phyloP scores from a whole-genome alignment of 805 yeast species.

The Jamesozyma hellenica region DNA sequence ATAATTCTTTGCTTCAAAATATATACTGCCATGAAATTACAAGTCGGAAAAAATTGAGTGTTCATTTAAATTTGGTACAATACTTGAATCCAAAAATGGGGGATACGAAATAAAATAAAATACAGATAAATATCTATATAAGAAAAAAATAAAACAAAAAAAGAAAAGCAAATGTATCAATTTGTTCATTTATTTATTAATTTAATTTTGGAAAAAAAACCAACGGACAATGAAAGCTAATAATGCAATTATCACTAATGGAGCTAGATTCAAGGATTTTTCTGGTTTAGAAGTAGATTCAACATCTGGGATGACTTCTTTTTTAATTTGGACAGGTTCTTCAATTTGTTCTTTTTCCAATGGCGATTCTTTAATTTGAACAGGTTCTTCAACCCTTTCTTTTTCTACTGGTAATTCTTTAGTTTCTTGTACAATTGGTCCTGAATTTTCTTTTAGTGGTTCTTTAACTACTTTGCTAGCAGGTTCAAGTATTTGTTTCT shows the following conservation, averaged over 20 bases:
- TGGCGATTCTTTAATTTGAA: slow-evolving; percentile 5
- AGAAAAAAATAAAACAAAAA: not conserved
- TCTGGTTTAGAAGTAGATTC: slow-evolving; percentile 15
- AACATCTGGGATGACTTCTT: slow-evolving; percentile 14
- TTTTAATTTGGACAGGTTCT: slow-evolving; percentile 11
- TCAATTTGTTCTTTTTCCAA: slow-evolving; percentile 4
- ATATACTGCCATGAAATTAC: not conserved
- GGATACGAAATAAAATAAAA: not conserved
- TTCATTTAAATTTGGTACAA: not conserved
- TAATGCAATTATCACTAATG: slow-evolving; percentile 43
- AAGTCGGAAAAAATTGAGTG: not conserved
- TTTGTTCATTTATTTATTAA: slow-evolving; percentile 26
- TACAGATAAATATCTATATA: not conserved
- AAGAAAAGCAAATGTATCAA: not conserved
- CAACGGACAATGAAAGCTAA: slow-evolving; percentile 55
- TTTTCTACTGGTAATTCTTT: not conserved
- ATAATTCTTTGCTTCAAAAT: no score
- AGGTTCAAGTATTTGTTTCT: slow-evolving; percentile 7
- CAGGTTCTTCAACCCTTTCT: not conserved
- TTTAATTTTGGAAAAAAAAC: slow-evolving; percentile 36
- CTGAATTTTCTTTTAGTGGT: slow-evolving; percentile 8
- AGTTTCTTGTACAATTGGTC: slow-evolving; percentile 4
- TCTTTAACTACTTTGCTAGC: slow-evolving; percentile 7
- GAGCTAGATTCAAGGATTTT: slow-evolving; percentile 47
- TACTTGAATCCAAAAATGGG: not conserved